phyloP scores from a whole-genome alignment of 192 early-diverging fungal species.

The Linnemannia schmuckeri region DNA sequence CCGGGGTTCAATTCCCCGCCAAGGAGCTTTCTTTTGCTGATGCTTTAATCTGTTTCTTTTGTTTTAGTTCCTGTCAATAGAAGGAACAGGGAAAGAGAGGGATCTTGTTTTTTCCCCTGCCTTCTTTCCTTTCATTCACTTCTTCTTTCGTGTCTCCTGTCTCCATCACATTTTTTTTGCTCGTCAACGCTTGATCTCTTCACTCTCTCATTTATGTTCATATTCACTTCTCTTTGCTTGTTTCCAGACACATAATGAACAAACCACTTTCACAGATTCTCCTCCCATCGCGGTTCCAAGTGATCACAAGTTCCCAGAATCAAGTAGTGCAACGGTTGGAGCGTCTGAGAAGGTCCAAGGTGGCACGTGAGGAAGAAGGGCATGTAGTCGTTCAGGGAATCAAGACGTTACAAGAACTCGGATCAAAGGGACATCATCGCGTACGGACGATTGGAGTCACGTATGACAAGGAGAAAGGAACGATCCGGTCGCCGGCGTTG shows the following conservation, averaged over 20 bases:
- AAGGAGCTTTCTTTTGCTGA: slow-evolving; percentile 13
- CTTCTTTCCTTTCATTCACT: background rate
- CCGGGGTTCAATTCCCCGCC: too few relatives aligned
- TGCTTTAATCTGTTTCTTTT: background rate
- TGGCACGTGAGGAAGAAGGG: slow-evolving; percentile 22
- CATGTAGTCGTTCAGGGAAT: slow-evolving; percentile 49
- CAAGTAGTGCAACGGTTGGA: slow-evolving; percentile 37
- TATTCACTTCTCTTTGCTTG: background rate
- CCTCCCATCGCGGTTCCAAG: slow-evolving; percentile 30
- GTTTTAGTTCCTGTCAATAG: background rate
- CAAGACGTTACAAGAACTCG: slow-evolving; percentile 46
- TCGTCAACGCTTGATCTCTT: background rate
- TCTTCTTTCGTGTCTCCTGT: too few relatives aligned
- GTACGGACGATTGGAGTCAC: slow-evolving; percentile 51
- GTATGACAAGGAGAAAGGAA: slow-evolving; percentile 25
- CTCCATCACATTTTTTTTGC: background rate
- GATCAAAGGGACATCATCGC: slow-evolving; percentile 24
- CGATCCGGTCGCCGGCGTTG: slow-evolving; percentile 34
- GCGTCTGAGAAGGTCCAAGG: slow-evolving; percentile 33
- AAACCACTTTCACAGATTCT: background rate
- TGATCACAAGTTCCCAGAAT: slow-evolving; percentile 32
- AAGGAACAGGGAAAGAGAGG: too few relatives aligned
- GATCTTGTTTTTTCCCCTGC: too few relatives aligned
- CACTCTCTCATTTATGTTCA: too few relatives aligned
- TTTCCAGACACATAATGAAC: background rate